phyloP scores from a whole-genome alignment of 1,284 basidiomycete genomes.

The Dichomitus squalens region DNA sequence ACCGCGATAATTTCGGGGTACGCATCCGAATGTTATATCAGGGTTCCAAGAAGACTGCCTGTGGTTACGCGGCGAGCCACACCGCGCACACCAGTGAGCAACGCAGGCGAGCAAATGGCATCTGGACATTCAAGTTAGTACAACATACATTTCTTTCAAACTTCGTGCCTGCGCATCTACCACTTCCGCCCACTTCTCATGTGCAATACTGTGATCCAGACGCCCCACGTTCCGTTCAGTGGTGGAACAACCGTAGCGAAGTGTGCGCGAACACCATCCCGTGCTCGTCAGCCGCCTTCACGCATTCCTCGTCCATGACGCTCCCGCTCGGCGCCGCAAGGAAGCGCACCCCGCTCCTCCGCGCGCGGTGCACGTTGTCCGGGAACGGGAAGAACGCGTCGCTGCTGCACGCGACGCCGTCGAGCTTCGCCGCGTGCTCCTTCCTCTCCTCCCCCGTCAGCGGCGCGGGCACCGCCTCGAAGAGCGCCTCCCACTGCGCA shows the following conservation, averaged over 20 bases:
- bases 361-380: slow-evolving; percentile 95
- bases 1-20: too few species aligned
- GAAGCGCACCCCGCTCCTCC: slow-evolving; percentile 90
- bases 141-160: background rate
- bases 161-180: background rate
- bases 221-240: slow-evolving; percentile 47
- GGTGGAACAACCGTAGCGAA: slow-evolving; percentile 80
- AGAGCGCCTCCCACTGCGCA: slow-evolving; percentile 89
- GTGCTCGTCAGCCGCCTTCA: slow-evolving; percentile 93
- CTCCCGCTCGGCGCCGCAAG: slow-evolving; percentile 94
- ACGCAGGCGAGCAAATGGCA: background rate
- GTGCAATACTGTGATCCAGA: too few species aligned
- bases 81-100: too few species aligned
- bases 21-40: too few species aligned
- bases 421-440: slow-evolving; percentile 72
- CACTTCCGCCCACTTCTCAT: background rate
- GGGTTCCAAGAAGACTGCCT: too few species aligned
- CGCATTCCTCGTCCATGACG: slow-evolving; percentile 96
- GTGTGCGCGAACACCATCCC: slow-evolving; percentile 89
- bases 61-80: background rate
- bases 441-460: slow-evolving; percentile 76
- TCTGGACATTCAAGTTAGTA: background rate
- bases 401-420: slow-evolving; percentile 89
- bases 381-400: slow-evolving; percentile 99
- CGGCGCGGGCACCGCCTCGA: slow-evolving; percentile 74